These are phyloP conservation scores for Phialophora verrucosa DNA, from an alignment of 2,329 filamentous ascomycete genomes.

Conservation along the genomic window DNA sequence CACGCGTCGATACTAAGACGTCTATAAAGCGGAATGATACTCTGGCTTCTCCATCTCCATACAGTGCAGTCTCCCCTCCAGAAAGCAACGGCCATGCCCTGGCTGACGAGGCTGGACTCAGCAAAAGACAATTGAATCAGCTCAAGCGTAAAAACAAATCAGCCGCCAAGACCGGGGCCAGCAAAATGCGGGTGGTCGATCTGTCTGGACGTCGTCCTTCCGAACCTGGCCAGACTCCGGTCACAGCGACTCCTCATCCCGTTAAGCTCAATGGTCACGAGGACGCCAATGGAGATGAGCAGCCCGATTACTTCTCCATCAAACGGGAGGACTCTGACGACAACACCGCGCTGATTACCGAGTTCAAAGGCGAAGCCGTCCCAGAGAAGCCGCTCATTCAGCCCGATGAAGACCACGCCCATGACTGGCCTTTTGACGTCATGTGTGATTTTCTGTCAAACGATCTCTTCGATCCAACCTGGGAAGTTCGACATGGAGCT, in stretches of 20 bases:
- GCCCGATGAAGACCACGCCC: conserved; percentile 75
- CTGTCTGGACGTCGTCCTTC: conserved; percentile 72
- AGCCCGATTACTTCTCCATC: conserved; percentile 86
- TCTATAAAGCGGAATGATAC: conserved; percentile 51
- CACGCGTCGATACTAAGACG: conserved; percentile 58
- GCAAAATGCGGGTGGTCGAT: conserved; percentile 88
- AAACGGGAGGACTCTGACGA: conserved; percentile 83
- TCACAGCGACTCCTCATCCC: conserved; percentile 59
- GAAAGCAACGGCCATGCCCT: conserved; percentile 50
- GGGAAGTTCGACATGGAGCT: conserved; percentile 95
- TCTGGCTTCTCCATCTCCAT: conserved; percentile 49
- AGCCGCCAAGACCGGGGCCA: conserved; percentile 85
- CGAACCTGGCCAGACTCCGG: conserved; percentile 62
- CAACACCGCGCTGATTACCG: conserved; percentile 87
- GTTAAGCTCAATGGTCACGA: conserved; percentile 66
- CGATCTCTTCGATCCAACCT: conserved; percentile 89
- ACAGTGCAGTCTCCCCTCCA: conserved; percentile 54
- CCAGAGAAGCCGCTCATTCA: conserved; percentile 87
- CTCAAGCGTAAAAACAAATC: conserved; percentile 92
- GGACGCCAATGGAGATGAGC: conserved; percentile 65
- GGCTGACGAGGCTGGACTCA: conserved; percentile 73
- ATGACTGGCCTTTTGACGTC: conserved; percentile 92
- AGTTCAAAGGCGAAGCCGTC: conserved; percentile 85
- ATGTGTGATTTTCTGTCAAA: conserved; percentile 93
- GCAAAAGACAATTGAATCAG: conserved; percentile 91